Conservation (phyloP, 164 flowering plant genomes). For the Magnolia kwangsiensis region DNA sequence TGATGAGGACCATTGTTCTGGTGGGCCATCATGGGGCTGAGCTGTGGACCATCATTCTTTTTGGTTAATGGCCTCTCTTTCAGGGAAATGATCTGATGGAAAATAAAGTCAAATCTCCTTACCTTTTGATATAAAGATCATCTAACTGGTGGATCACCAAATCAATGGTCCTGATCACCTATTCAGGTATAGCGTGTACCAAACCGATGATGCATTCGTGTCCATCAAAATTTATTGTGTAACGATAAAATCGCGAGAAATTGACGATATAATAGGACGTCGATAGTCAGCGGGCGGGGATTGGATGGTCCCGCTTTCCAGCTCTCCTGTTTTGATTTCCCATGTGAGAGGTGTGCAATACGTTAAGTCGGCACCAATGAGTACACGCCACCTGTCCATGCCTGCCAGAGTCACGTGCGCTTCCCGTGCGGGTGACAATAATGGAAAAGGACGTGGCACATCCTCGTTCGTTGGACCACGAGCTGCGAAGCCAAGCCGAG, state of each 20-base stretch:
- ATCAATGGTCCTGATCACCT: no score
- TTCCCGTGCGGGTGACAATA: not conserved
- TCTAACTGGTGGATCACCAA: no score
- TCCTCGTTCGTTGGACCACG: not conserved
- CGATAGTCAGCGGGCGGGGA: not conserved
- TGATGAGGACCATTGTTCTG: no score
- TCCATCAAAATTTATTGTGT: not conserved
- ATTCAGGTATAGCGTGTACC: no score
- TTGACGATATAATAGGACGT: not conserved
- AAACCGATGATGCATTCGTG: no score
- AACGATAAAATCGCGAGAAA: not conserved
- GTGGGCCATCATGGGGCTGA: no score
- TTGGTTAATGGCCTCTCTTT: no score
- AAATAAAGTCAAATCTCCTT: no score
- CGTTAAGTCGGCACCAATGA: not conserved
- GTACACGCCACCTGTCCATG: not conserved
- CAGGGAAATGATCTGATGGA: no score
- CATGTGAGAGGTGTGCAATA: slow-evolving; percentile 8
- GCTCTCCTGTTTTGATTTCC: not conserved
- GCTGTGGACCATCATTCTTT: no score
- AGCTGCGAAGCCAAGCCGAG: not conserved
- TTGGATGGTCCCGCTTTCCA: slow-evolving; percentile 5
- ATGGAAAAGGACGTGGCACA: not conserved
- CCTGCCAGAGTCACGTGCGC: slow-evolving; percentile 7
- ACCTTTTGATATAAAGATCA: no score